Conservation (phyloP, 805 yeast species). For the Suhomyces sp. region DNA sequence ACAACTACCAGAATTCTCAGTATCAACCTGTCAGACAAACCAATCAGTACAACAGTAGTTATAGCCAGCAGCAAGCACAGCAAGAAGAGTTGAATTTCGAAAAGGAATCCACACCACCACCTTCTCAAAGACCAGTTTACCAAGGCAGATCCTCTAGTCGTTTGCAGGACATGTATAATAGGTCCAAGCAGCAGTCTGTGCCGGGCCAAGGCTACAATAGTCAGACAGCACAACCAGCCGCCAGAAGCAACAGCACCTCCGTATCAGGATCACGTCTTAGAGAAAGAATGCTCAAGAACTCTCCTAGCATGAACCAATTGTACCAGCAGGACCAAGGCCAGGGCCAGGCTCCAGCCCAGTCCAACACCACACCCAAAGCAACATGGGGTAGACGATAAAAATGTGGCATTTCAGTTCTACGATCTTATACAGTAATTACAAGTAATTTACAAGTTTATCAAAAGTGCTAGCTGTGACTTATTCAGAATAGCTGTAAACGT, state of each 20-base stretch:
- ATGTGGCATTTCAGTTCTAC: neutral
- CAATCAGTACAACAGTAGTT: slow-evolving; percentile 8
- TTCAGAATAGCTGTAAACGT: neutral
- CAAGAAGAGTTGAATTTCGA: slow-evolving; percentile 12
- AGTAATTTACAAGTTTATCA: neutral
- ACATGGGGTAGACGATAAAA: slow-evolving; percentile 23
- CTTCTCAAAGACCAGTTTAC: slow-evolving; percentile 6
- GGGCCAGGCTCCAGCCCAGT: slow-evolving; percentile 8
- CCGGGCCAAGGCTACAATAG: slow-evolving; percentile 32
- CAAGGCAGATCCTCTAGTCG: slow-evolving; percentile 33
- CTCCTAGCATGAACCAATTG: slow-evolving; percentile 15
- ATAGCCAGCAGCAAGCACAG: slow-evolving; percentile 7
- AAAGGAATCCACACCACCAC: neutral
- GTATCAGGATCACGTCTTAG: slow-evolving; percentile 23
- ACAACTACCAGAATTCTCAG: slow-evolving; percentile 10
- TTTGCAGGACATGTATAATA: slow-evolving; percentile 39
- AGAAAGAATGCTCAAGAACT: slow-evolving; percentile 25
- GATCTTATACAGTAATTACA: neutral
- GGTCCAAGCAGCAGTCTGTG: slow-evolving; percentile 35
- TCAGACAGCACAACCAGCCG: slow-evolving; percentile 13
- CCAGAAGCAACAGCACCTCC: slow-evolving; percentile 25
- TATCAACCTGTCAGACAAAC: slow-evolving; percentile 11
- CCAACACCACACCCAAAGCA: slow-evolving; percentile 13
- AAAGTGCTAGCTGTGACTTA: neutral
- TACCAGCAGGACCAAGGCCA: neutral